Percentiles rank a stretch among this genome's conserved stretches.
Evolutionary conservation across 345 rosid species (phyloP).

Genomic region (Salix caprea): DNA sequence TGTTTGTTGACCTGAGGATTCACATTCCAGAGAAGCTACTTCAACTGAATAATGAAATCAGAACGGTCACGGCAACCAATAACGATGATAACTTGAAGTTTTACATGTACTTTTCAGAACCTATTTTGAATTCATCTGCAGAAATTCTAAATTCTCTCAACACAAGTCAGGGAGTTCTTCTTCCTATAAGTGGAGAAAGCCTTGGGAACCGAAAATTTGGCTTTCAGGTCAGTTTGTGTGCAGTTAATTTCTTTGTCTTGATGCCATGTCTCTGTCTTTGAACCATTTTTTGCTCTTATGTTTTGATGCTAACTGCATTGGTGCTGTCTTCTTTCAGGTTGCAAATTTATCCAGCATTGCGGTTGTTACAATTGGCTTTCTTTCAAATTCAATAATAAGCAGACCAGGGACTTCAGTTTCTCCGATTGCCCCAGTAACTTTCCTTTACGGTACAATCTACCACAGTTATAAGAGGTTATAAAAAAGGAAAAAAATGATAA

Average conservation of each 20-base stretch:
- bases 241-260: background rate
- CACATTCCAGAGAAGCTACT: conserved; percentile 71
- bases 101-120: conserved; percentile 72
- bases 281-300: background rate
- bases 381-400: conserved; percentile 52
- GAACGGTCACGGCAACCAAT: conserved; percentile 84
- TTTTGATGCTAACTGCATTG: conserved; percentile 2
- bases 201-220: conserved; percentile 70
- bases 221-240: conserved; percentile 48
- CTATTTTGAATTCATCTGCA: conserved; percentile 64
- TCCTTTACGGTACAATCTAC: conserved; percentile 61
- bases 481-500: background rate
- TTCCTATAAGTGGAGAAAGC: conserved; percentile 50
- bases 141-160: conserved; percentile 52
- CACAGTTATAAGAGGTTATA: background rate
- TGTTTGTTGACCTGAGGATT: conserved; percentile 54
- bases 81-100: conserved; percentile 49
- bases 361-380: conserved; percentile 50
- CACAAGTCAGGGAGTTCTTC: conserved; percentile 53
- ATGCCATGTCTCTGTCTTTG: background rate
- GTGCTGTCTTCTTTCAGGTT: conserved; percentile 44
- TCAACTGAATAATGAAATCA: conserved; percentile 49
- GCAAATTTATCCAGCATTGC: conserved; percentile 49
- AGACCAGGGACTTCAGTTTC: conserved; percentile 69
- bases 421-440: conserved; percentile 68